Evolutionary conservation across 2,329 filamentous ascomycete genomes (phyloP).

Genomic region (Aureobasidium namibiae): DNA sequence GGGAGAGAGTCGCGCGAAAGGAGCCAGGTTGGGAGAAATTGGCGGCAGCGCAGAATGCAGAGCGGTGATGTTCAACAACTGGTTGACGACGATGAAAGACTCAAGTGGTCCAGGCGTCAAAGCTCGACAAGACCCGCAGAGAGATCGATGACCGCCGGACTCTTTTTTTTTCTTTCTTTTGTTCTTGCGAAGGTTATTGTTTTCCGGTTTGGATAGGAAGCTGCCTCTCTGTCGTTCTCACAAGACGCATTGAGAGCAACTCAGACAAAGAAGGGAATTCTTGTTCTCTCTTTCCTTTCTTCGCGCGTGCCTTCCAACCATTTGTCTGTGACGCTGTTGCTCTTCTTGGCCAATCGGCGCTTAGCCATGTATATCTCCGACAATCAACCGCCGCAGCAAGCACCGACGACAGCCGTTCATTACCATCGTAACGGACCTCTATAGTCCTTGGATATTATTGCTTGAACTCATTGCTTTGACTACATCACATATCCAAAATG

Average conservation of each 20-base stretch:
- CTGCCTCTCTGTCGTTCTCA: neutral
- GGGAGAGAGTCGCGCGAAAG: neutral
- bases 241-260: neutral
- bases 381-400: neutral
- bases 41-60: slow-evolving; percentile 3
- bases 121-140: slow-evolving; percentile 2
- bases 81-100: slow-evolving; percentile 10
- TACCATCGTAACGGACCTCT: slow-evolving; percentile 16
- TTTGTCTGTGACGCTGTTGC: neutral
- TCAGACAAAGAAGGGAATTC: too few relatives aligned
- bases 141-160: neutral
- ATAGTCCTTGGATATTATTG: neutral
- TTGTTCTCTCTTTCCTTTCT: neutral
- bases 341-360: slow-evolving; percentile 7
- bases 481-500: slow-evolving; percentile 37
- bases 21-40: neutral
- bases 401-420: neutral
- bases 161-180: neutral
- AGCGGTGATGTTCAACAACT: slow-evolving; percentile 8
- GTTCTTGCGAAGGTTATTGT: neutral
- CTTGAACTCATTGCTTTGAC: neutral
- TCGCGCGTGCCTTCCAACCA: neutral
- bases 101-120: slow-evolving; percentile 10
- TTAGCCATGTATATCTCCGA: neutral
- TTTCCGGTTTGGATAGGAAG: neutral